A percentile compares a stretch with the other conserved stretches of the same genome.
Conservation (phyloP, 1,284 basidiomycete genomes). For the Boletus semigastroideus region DNA sequence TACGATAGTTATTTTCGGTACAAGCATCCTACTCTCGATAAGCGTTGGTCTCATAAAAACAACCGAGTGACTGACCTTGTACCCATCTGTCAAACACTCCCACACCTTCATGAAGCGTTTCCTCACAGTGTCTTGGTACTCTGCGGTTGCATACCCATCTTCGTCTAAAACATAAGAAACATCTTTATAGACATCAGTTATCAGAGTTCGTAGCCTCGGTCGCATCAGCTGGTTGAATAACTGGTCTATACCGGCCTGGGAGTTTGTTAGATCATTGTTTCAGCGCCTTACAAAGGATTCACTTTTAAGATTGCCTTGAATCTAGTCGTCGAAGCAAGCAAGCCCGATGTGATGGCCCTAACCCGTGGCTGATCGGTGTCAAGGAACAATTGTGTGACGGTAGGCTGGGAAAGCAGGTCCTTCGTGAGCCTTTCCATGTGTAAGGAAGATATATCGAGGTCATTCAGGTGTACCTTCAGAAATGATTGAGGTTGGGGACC, state of each 20-base stretch:
- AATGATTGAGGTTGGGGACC: conserved; percentile 2
- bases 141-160: conserved; percentile 78
- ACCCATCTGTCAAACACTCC: conserved; percentile 82
- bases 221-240: conserved; percentile 91
- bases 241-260: conserved; percentile 84
- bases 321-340: conserved; percentile 57
- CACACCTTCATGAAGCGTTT: conserved; percentile 89
- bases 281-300: conserved; percentile 8
- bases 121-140: conserved; percentile 81
- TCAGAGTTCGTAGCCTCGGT: conserved; percentile 79
- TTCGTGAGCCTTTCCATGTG: conserved; percentile 82
- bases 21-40: conserved; percentile 63
- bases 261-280: conserved; percentile 5
- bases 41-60: not conserved
- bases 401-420: conserved; percentile 60
- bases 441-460: conserved; percentile 82
- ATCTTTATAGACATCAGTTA: conserved; percentile 89
- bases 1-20: conserved; percentile 84
- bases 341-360: conserved; percentile 44
- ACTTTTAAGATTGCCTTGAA: conserved; percentile 76
- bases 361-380: conserved; percentile 54
- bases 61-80: conserved; percentile 56
- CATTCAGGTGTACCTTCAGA: conserved; percentile 79
- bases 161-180: conserved; percentile 89
- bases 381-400: conserved; percentile 71